Base-by-base conservation (phyloP, 306 rosid species). In the Cicer judaicum region DNA sequence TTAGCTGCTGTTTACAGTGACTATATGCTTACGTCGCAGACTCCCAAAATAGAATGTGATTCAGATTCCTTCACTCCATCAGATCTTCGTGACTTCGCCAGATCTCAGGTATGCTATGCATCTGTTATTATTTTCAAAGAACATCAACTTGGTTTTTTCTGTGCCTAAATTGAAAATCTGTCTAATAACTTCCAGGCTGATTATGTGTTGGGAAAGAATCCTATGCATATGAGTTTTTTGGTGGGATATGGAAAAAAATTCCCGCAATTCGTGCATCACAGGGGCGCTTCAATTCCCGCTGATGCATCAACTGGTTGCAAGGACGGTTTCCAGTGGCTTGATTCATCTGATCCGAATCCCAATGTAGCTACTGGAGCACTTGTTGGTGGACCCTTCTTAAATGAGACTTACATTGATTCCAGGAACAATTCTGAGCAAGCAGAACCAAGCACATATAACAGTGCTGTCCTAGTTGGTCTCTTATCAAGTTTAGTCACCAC, bases 361-460 rank as follows among this genome's bases (percentile, higher is more conserved):
- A 95, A 95, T 72, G 76, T 84, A 63, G 99, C 99, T 36, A 77
- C 78, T 18, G 99, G 99, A 78, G 99, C 96, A 73, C 98, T 95
- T 52, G 90, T 95, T 18, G 99, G 99, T 8, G 99, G 98, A 10
- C 99, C 99, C 5, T 95, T 92, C 81, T 73, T 74, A 21, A 95
- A 95, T 7, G 99, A 84, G 46, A 87, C 98, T 29, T 95, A 62
- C 79, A 79, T 68, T 9, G 98, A 95, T 54, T 65, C 86, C 39
- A 85, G 99, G 79, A 92, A 95, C 91, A 95, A 92, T 74, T 55
- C 91, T 67, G 87, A 62, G 97, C 99, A 95, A 85, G 75, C 68
- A 56, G 98, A 95, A 84, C 99, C 99, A 29, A 95, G 87, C 89
- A 89, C 98, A 48, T 95, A 95, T 79, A 95, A 95, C 80, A 82